A percentile compares a stretch with the other conserved stretches of the same genome.
Evolutionary conservation across 2,329 filamentous ascomycete genomes (phyloP).

Genomic region (Penicillium sp.): DNA sequence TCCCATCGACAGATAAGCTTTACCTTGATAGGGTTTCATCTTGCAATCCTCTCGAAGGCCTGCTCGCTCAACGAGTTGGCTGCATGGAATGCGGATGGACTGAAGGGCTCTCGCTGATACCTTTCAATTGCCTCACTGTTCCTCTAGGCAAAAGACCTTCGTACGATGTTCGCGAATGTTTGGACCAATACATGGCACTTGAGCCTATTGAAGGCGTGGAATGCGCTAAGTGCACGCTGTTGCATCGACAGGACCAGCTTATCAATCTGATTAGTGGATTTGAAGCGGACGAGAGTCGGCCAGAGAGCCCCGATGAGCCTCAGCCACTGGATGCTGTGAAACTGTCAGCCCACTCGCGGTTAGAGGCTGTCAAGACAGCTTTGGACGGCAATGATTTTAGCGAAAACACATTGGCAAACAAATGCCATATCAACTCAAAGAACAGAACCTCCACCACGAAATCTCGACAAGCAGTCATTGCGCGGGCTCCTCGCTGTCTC

Average conservation of each 20-base stretch:
- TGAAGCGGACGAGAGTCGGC: constrained; percentile 36
- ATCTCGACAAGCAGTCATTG: constrained; percentile 83
- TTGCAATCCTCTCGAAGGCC: constrained; percentile 79
- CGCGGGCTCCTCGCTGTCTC: constrained; percentile 74
- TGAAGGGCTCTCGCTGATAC: constrained; percentile 83
- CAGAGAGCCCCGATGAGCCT: constrained; percentile 21
- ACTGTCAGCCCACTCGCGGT: constrained; percentile 48
- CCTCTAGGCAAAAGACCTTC: constrained; percentile 65
- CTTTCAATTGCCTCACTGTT: constrained; percentile 90
- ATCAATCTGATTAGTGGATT: constrained; percentile 44
- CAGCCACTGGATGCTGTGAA: constrained; percentile 37
- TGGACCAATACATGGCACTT: constrained; percentile 80
- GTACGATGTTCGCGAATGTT: constrained; percentile 72
- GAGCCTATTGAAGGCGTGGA: constrained; percentile 87
- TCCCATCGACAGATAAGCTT: constrained; percentile 3
- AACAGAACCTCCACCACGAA: constrained; percentile 76
- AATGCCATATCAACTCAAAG: constrained; percentile 64
- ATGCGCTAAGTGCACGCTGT: constrained; percentile 84
- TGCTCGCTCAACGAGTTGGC: constrained; percentile 82
- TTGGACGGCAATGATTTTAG: constrained; percentile 78
- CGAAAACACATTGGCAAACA: constrained; percentile 61
- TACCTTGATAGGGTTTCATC: constrained; percentile 28
- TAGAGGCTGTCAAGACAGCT: constrained; percentile 66
- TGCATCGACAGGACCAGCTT: constrained; percentile 55
- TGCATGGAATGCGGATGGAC: constrained; percentile 83